phyloP scores from a whole-genome alignment of 1,139 yeast genomes.

The Kodamaea anthophila region DNA sequence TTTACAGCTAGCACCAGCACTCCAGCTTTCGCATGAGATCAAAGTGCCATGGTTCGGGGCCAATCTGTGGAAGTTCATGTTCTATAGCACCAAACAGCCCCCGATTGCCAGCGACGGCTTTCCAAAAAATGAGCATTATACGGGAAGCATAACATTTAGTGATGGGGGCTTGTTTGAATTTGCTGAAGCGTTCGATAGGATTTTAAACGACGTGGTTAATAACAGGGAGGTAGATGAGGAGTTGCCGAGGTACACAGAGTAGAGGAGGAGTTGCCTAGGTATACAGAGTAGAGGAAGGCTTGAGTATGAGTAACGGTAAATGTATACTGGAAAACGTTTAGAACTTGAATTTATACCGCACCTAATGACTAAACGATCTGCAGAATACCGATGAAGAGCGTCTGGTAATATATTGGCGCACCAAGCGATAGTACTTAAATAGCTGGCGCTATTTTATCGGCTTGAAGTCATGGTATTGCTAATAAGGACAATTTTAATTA shows the following conservation, averaged over 20 bases:
- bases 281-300: conserved; percentile 25
- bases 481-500: no score
- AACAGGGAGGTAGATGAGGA: conserved; percentile 36
- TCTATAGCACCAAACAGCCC: conserved; percentile 26
- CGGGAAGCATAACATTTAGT: conserved; percentile 34
- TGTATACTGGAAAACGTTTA: no score
- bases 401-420: no score
- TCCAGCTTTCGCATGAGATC: conserved; percentile 29
- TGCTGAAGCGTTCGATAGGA: conserved; percentile 22
- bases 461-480: no score
- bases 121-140: conserved; percentile 34
- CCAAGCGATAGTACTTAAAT: no score
- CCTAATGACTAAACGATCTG: no score
- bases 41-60: conserved; percentile 53
- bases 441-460: no score
- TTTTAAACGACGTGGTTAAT: conserved; percentile 15
- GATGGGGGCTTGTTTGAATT: conserved; percentile 44
- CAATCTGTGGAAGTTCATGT: conserved; percentile 42
- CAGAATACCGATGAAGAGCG: no score
- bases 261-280: conserved; percentile 40
- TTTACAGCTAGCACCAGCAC: conserved; percentile 14
- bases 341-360: no score
- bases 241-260: conserved; percentile 32
- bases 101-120: conserved; percentile 37
- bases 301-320: conserved; percentile 42